Percentiles rank a stretch among this genome's conserved stretches.
Evolutionary conservation across 495 filamentous ascomycete genomes (phyloP).

Genomic region (Chaetomidium leptoderma): DNA sequence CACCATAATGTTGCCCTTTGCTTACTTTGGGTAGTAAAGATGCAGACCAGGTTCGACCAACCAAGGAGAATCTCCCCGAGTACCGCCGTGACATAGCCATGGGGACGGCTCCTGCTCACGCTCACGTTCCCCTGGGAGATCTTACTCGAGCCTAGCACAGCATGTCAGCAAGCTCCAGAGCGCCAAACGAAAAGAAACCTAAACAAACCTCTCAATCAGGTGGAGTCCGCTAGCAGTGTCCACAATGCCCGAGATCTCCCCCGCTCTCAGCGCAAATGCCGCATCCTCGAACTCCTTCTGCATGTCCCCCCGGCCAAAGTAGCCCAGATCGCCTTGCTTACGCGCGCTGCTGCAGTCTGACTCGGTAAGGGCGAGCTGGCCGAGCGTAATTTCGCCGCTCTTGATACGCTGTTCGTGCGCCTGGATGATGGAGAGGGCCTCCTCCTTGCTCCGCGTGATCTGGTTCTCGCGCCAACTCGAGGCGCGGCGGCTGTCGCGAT

Average conservation of each 20-base stretch:
- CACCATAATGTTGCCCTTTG: not conserved
- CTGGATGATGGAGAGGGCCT: constrained; percentile 72
- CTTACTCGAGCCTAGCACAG: constrained; percentile 15
- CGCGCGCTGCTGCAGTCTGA: constrained; percentile 92
- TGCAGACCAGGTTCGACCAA: not conserved
- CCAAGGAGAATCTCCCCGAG: not conserved
- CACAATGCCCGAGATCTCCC: constrained; percentile 78
- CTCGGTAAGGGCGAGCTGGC: constrained; percentile 79
- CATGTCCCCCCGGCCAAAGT: constrained; percentile 92
- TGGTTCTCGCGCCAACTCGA: constrained; percentile 83
- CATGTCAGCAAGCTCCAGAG: constrained; percentile 5
- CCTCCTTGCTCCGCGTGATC: constrained; percentile 82
- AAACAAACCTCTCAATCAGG: constrained; percentile 82
- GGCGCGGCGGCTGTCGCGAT: constrained; percentile 76
- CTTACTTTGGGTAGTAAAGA: too few species aligned
- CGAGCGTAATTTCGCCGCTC: constrained; percentile 60
- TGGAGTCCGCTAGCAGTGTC: constrained; percentile 94
- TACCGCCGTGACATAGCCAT: not conserved
- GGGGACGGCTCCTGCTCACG: not conserved
- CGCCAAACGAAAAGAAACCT: not conserved
- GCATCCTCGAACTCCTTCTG: constrained; percentile 98
- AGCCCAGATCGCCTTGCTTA: constrained; percentile 92
- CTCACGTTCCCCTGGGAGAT: not conserved
- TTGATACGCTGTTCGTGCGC: constrained; percentile 70
- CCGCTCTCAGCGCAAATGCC: constrained; percentile 77